Base-by-base conservation (phyloP, 169 alveolate genomes). In the Babesia sp. region DNA sequence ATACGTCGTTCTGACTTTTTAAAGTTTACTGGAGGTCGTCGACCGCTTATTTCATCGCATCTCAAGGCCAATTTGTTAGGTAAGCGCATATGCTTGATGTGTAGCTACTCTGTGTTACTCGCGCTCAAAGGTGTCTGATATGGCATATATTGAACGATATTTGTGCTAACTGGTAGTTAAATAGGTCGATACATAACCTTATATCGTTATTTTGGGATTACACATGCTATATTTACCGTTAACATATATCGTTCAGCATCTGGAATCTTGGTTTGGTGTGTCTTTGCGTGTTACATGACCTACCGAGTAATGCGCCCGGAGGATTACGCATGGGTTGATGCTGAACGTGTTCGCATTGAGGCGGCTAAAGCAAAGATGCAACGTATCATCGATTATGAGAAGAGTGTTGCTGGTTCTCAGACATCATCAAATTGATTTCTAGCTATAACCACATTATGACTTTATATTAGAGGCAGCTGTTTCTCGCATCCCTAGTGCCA, bases 241-340 rank as follows among this genome's bases (percentile, higher is more conserved):
- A 18, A 7, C 53, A 22, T 14, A 37, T 34, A 48, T n/a, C 41
- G 61, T 48, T 54, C 83, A 70, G 93, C 91, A 22, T 44, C 84
- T 37, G 83, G 83, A 34, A 53, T 87, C 74, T 45, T 78, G 45
- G 74, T 71, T 39, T 88, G 93, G 93, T 84, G 91, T 53, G 57
- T 84, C 41, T 64, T 84, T 72, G 93, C 93, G 18, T 59, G 70
- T 61, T 84, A 77, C 59, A 42, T 88, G 70, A 84, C 91, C 26
- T 71, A 72, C 22, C 71, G 82, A 48, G 64, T 88, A 31, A 84
- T 88, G 91, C 61, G 83, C 24, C 93, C 93, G 18, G 91, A 88
- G 54, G 87, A 75, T 53, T 88, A 84, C 60, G 91, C 83, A n/a
- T 88, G 93, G 93, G 89, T 88, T 8, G 93, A 88, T 36, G 70